Evolutionary conservation across 352 stramenopile genomes (phyloP), one percentile per base, ranked within the genome.

Genomic region (Pythium scleroteichum): DNA sequence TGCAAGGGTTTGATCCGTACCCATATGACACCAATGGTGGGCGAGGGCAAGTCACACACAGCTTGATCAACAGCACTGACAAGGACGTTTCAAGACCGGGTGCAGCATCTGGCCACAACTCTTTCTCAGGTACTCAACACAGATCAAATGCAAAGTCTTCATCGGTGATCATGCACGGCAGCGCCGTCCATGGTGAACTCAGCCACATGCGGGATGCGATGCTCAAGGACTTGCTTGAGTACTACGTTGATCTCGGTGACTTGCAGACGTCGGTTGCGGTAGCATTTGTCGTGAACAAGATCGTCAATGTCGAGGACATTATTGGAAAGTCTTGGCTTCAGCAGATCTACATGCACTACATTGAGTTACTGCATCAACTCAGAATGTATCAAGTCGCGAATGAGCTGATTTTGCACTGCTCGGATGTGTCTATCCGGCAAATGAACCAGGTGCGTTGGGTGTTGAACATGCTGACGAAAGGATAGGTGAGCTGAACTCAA

Each of bases 291-390:
- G 77, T 92, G 22, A 76, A 73, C 22, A 82, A 82, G 58, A 68
- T 92, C n/a, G 69, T 72, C 22, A 92, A 72, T 29, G 79, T 96
- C 7, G 86, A 95, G 50, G 79, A 92, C 26, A 57, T 91, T 17
- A 92, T 96, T 79, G 82, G 79, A 26, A 94, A 92, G 53, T 69
- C 76, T 27, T 94, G 83, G 85, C 53, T 97, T 40, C 89, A 97
- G 69, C 89, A 96, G 48, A 92, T 91, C 49, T 92, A 91, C 53
- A 96, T 96, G 87, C 85, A 94, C 62, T 96, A 96, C 62, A 92
- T 96, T 50, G 87, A 96, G 57, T 62, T 96, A 23, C 74, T 94
- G 6, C 87, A 96, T 56, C 85, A 94, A 46, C 58, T 96, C 23
- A 85, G 78, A n/a, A 88, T 96, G 49, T 97, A 92, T 60, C 84